phyloP scores from a whole-genome alignment of 768 basidiomycete genomes.

The Mycena chlorophos region DNA sequence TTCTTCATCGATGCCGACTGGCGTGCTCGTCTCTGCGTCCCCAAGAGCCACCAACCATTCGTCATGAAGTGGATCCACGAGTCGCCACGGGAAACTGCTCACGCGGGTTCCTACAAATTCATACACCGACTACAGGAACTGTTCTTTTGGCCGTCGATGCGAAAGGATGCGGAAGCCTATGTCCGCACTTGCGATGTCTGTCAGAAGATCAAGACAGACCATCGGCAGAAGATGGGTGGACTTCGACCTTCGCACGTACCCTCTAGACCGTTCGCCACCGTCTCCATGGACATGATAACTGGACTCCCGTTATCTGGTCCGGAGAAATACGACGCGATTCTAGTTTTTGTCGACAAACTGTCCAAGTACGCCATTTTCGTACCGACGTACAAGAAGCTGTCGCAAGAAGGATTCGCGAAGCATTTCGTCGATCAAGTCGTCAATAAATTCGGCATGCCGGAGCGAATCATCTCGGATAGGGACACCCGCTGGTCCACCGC shows the following conservation, averaged over 20 bases:
- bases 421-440: slow-evolving; percentile 3
- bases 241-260: background rate
- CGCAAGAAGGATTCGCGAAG: slow-evolving; percentile 1
- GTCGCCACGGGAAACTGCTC: background rate
- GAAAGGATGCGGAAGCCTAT: background rate
- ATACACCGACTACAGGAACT: background rate
- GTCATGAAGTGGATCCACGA: background rate
- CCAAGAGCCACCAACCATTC: slow-evolving; percentile 19
- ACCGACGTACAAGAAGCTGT: slow-evolving; percentile 16
- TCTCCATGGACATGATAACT: background rate
- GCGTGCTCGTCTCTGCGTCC: slow-evolving; percentile 5
- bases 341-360: slow-evolving; percentile 32
- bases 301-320: slow-evolving; percentile 10
- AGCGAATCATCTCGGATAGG: slow-evolving; percentile 9
- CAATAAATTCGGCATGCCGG: slow-evolving; percentile 1
- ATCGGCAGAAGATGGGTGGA: background rate
- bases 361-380: slow-evolving; percentile 38
- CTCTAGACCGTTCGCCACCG: background rate
- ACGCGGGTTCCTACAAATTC: background rate
- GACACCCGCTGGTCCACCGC: slow-evolving; percentile 8
- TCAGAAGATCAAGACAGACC: background rate
- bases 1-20: slow-evolving; percentile 8
- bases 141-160: background rate
- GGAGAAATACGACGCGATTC: slow-evolving; percentile 22
- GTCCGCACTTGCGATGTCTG: background rate